Evolutionary conservation across 2,329 filamentous ascomycete species (phyloP).

Genomic region (Fusarium dlaminii): DNA sequence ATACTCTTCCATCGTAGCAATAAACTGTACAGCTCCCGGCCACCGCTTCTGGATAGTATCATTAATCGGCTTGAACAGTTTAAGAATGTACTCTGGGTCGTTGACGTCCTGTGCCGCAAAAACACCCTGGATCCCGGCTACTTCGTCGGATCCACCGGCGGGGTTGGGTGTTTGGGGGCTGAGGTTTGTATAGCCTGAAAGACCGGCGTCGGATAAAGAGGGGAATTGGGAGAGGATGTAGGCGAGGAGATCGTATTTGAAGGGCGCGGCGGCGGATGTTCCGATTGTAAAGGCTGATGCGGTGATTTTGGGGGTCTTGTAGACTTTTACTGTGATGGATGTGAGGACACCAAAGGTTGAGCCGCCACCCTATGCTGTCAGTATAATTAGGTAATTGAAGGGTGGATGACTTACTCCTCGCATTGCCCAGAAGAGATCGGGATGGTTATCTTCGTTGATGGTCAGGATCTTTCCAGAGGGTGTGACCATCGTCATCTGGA

Average conservation of each 20-base stretch:
- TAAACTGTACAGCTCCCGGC: conserved; percentile 41
- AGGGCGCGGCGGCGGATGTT: conserved; percentile 41
- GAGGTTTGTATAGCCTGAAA: conserved; percentile 60
- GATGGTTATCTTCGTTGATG: conserved; percentile 61
- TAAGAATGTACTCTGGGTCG: conserved; percentile 37
- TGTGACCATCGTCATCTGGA: conserved; percentile 67
- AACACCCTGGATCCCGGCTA: conserved; percentile 49
- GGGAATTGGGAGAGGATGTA: conserved; percentile 59
- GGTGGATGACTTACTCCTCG: conserved; percentile 57
- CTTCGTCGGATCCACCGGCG: conserved; percentile 42
- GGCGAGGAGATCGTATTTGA: conserved; percentile 58
- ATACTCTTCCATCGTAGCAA: conserved; percentile 34
- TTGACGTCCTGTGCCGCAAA: conserved; percentile 51
- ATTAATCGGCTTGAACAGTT: conserved; percentile 49
- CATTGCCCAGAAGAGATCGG: conserved; percentile 72
- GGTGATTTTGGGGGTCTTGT: conserved; percentile 53
- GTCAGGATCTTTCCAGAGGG: conserved; percentile 59
- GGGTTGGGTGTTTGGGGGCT: conserved; percentile 47
- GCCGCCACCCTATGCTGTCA: conserved; percentile 59
- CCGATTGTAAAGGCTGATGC: conserved; percentile 37
- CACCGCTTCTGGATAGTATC: conserved; percentile 51
- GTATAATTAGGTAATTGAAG: neutral
- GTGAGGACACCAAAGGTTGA: conserved; percentile 69
- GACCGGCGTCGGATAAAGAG: conserved; percentile 58
- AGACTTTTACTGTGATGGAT: conserved; percentile 64